Conservation (phyloP, 2,329 filamentous ascomycete species). For the Fusarium sp. region DNA sequence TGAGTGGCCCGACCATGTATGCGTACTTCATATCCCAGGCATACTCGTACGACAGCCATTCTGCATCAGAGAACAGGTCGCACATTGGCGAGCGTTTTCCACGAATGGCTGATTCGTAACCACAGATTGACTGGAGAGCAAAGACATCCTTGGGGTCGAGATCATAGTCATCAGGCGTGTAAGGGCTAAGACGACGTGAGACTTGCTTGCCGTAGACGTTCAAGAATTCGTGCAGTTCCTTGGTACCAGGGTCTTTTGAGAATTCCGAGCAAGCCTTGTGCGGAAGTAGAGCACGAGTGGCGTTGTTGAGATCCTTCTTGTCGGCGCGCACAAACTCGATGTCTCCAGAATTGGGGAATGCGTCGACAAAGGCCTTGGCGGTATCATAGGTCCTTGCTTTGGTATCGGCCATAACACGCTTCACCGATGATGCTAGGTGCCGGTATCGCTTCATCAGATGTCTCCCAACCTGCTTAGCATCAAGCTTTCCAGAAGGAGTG, state of each 20-base stretch:
- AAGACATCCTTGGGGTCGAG: constrained; percentile 37
- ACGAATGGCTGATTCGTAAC: constrained; percentile 37
- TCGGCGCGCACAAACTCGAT: constrained; percentile 35
- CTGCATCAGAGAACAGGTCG: constrained; percentile 32
- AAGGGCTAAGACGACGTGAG: constrained; percentile 24
- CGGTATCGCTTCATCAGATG: constrained; percentile 36
- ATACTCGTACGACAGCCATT: constrained; percentile 41
- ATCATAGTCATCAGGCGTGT: constrained; percentile 33
- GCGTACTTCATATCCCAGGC: constrained; percentile 44
- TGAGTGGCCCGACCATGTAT: constrained; percentile 39
- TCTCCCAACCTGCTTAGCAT: constrained; percentile 29
- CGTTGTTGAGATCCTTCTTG: constrained; percentile 34
- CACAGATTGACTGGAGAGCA: constrained; percentile 39
- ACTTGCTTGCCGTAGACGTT: constrained; percentile 30
- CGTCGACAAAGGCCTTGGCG: constrained; percentile 27
- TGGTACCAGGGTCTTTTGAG: constrained; percentile 30
- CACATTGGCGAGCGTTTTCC: constrained; percentile 34
- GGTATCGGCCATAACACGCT: constrained; percentile 37
- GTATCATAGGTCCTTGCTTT: constrained; percentile 41
- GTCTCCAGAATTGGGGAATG: constrained; percentile 22
- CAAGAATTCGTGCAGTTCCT: constrained; percentile 34
- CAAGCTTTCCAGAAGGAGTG: constrained; percentile 35
- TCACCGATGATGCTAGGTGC: constrained; percentile 34
- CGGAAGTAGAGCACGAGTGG: constrained; percentile 39
- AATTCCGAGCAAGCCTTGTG: constrained; percentile 40